Base-by-base conservation (phyloP, 331 rosid genomes). In the Pyrus hybrid region DNA sequence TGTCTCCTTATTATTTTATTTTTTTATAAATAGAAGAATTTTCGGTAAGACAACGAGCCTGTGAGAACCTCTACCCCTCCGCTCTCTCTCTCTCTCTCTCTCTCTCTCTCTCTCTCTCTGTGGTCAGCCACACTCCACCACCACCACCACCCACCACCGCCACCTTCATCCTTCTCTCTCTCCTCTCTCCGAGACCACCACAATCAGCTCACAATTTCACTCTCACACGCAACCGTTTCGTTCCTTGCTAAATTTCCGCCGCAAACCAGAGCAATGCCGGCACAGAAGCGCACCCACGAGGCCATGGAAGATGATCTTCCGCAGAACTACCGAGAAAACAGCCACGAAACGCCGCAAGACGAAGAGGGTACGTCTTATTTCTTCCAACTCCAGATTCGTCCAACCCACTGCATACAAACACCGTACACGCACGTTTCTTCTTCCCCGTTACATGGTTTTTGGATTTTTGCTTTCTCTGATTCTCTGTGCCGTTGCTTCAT, bases 261-360 rank as follows among this genome's bases (percentile, higher is more conserved):
- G 54, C 60, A 67, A 78, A 57, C 37, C 30, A 71, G 69, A 84
- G 83, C 86, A 91, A 93, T 93, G 97, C 93, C 97, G 67, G 83
- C 94, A 17, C 93, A 88, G 88, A 91, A 85, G 86, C 88, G 85
- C 61, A 68, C 80, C 57, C 58, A 57, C 51, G 96, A 84, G 63
- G 64, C 81, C 67, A 18, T 49, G 32, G 82, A 77, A 43, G 91
- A 85, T 60, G 86, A 72, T 77, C 81, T 73, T 69, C 33, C 66
- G 64, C 80, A 75, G 64, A 69, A 74, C 77, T 75, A 62, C 71
- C 75, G 10, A 5, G 85, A 78, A 23, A 72, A 76, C 86, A 65
- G 70, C 80, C 63, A 70, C 26, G 86, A 84, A 18, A 41, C 47
- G 47, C 84, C 73, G 9, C 83, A 71, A 62, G 87, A 81, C 30